These are phyloP conservation scores for Spathaspora girioi DNA, from an alignment of 805 yeast species.

Conservation along the genomic window DNA sequence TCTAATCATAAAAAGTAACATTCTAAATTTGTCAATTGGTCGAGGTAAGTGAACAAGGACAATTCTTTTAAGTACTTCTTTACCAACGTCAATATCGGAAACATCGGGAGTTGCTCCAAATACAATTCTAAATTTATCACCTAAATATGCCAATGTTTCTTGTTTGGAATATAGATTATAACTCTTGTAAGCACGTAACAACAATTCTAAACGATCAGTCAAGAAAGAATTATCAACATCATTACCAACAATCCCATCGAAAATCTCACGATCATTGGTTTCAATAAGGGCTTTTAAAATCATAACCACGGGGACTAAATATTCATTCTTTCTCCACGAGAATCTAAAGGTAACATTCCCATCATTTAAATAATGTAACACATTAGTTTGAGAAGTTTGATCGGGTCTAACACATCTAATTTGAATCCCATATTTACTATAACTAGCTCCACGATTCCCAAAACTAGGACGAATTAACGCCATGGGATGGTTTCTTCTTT, in stretches of 20 bases:
- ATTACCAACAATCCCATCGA: constrained; percentile 92
- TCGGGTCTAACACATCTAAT: constrained; percentile 93
- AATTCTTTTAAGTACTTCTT: constrained; percentile 74
- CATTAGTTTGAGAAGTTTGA: constrained; percentile 96
- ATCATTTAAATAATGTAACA: constrained; percentile 90
- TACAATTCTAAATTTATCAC: constrained; percentile 93
- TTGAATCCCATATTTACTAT: constrained; percentile 88
- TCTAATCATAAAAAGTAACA: constrained; percentile 91
- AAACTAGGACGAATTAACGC: constrained; percentile 94
- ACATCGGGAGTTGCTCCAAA: constrained; percentile 85
- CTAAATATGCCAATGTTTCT: constrained; percentile 90
- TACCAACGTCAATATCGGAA: constrained; percentile 88
- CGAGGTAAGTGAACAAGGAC: constrained; percentile 83
- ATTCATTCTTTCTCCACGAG: constrained; percentile 96
- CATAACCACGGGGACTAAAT: constrained; percentile 89
- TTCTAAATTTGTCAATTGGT: constrained; percentile 75
- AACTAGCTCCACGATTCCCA: constrained; percentile 88
- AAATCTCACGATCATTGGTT: constrained; percentile 90
- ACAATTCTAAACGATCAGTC: constrained; percentile 94
- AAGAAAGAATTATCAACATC: constrained; percentile 86
- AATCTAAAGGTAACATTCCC: constrained; percentile 96
- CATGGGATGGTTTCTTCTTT: constrained; percentile 97
- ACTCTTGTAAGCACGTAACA: constrained; percentile 82
- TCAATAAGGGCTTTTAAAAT: constrained; percentile 85
- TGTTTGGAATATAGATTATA: constrained; percentile 75